Evolutionary conservation across 768 basidiomycete genomes (phyloP), one percentile per base, ranked within the genome.

Genomic region (Pleurotus tuoliensis): DNA sequence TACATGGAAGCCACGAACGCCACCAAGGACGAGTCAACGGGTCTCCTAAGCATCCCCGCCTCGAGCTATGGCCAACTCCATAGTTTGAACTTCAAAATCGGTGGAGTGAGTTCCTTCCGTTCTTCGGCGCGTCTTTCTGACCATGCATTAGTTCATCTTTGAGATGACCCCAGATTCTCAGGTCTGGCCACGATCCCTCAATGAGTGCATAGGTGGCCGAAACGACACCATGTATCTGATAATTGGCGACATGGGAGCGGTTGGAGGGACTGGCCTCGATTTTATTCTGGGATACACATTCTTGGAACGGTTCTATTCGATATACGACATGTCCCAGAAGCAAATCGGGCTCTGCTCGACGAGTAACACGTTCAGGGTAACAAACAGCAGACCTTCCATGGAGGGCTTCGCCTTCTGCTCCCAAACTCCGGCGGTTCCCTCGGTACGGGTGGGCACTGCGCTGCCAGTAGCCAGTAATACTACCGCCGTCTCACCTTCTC

Each of bases 51-150:
- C 55, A 59, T 88, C 53, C 84, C 82, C 0, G 39, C 69, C 2
- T 58, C 74, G 4, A 82, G 86, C 64, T 87, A 79, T 60, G 49
- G 61, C 2, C 73, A 66, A 50, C 71, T 90, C 48, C 59, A 84
- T 68, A 79, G 76, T 64, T 68, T 88, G 60, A 71, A 78, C 71
- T 87, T 89, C 70, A 71, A 68, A 55, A 73, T 82, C 56, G 75
- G 74, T 48, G 74, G 75, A 40, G 82, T 81, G 59, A 62, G 78
- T 70, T 4, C 37, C 37, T 25, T 18, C 41, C 27, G 45, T 7
- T 16, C n/a, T 4, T 22, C n/a, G 5, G 1, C 41, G 20, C 9
- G 24, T 15, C 11, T 44, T 44, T 16, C 41, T 44, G 15, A 44
- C 15, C 41, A 44, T 22, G 20, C 3, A 6, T 22, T 18, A 70